These are phyloP conservation scores for Exophiala bonariae DNA, from an alignment of 2,329 filamentous ascomycete species.

Conservation along the genomic window DNA sequence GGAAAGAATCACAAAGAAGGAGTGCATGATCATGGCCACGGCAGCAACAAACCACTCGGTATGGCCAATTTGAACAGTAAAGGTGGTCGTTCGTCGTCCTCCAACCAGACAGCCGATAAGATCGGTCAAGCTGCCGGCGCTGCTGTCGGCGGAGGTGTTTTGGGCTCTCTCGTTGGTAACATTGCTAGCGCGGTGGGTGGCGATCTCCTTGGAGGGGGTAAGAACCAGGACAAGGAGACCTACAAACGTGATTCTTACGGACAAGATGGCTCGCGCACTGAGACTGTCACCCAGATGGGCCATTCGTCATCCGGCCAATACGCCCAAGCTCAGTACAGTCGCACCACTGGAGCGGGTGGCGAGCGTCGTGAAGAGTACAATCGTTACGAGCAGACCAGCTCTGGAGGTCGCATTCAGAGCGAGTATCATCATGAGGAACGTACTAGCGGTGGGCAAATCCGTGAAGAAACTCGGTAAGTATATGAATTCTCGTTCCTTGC, in stretches of 20 bases:
- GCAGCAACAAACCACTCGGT: slow-evolving; percentile 75
- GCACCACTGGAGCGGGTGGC: slow-evolving; percentile 19
- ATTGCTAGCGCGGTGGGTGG: slow-evolving; percentile 60
- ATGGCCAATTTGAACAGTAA: slow-evolving; percentile 55
- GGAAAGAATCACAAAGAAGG: slow-evolving; percentile 86
- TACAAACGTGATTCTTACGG: slow-evolving; percentile 55
- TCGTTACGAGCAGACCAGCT: slow-evolving; percentile 24
- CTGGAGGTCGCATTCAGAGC: slow-evolving; percentile 14
- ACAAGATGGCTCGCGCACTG: slow-evolving; percentile 61
- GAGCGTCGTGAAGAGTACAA: slow-evolving; percentile 21
- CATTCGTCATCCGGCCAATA: slow-evolving; percentile 27
- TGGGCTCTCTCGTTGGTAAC: slow-evolving; percentile 67
- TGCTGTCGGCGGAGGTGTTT: slow-evolving; percentile 62
- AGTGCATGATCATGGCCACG: slow-evolving; percentile 79
- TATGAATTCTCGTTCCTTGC: no score
- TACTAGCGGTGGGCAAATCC: slow-evolving; percentile 13
- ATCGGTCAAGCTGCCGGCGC: slow-evolving; percentile 55
- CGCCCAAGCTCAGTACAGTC: slow-evolving; percentile 43
- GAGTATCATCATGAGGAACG: slow-evolving; percentile 23
- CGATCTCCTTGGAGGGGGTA: slow-evolving; percentile 60
- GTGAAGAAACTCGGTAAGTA: slow-evolving; percentile 22
- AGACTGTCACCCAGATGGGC: slow-evolving; percentile 56
- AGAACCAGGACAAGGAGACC: slow-evolving; percentile 57
- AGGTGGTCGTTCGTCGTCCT: slow-evolving; percentile 26
- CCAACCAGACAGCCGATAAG: slow-evolving; percentile 15